Conservation (phyloP, 2,329 filamentous ascomycete genomes). For the Venturia oleaginea region DNA sequence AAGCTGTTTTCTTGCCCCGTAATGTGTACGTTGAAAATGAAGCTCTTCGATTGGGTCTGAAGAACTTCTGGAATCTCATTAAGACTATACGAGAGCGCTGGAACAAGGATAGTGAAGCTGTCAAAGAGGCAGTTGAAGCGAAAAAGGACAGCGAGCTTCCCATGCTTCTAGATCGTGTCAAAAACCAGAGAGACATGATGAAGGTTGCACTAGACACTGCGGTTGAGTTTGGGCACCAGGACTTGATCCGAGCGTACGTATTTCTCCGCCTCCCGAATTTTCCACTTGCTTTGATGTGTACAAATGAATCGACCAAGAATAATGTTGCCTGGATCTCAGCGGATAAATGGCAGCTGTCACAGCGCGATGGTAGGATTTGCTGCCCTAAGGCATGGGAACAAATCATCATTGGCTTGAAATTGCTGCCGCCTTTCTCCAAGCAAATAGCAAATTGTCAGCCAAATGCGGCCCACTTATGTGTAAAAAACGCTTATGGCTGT, state of each 20-base stretch:
- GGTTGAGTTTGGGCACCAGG: slow-evolving; percentile 37
- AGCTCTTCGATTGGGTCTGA: slow-evolving; percentile 46
- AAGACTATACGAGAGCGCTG: slow-evolving; percentile 52
- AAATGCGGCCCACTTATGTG: background rate
- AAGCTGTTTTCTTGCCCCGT: slow-evolving; percentile 51
- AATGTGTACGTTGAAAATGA: slow-evolving; percentile 40
- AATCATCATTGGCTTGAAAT: background rate
- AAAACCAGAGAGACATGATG: slow-evolving; percentile 48
- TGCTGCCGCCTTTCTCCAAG: background rate
- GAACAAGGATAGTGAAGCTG: slow-evolving; percentile 47
- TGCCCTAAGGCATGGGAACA: background rate
- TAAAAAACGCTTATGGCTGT: background rate
- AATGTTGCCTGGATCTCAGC: slow-evolving; percentile 8
- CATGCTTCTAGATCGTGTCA: slow-evolving; percentile 47
- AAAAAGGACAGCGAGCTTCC: slow-evolving; percentile 45
- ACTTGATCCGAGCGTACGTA: slow-evolving; percentile 36
- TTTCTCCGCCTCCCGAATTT: slow-evolving; percentile 9
- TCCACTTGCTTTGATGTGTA: background rate
- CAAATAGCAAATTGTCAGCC: slow-evolving; percentile 3
- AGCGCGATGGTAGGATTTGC: background rate
- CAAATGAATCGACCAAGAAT: slow-evolving; percentile 11
- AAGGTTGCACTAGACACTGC: slow-evolving; percentile 40
- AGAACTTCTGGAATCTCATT: slow-evolving; percentile 50
- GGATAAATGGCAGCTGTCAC: background rate
- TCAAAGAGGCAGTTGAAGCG: slow-evolving; percentile 50